These are phyloP conservation scores for Daldinia loculata DNA, from an alignment of 495 filamentous ascomycete genomes.

Conservation along the genomic window DNA sequence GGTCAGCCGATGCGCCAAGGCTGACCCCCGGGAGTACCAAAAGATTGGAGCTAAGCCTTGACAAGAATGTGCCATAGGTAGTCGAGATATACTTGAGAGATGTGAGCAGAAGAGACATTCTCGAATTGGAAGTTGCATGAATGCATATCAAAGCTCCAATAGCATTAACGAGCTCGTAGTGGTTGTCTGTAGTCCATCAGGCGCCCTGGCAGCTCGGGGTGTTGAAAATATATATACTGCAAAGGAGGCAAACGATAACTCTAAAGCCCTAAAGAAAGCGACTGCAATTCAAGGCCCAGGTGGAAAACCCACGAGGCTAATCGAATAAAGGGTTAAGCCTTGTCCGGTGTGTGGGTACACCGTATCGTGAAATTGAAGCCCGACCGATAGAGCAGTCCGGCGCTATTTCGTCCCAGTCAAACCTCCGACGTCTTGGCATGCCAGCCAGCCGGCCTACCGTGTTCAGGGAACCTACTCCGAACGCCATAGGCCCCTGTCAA, in stretches of 20 bases:
- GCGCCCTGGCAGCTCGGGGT: background rate
- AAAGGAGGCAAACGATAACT: background rate
- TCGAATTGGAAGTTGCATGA: conserved; percentile 34
- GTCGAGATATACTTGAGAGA: conserved; percentile 22
- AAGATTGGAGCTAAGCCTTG: conserved; percentile 39
- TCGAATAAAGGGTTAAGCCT: background rate
- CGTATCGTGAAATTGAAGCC: conserved; percentile 28
- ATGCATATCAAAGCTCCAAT: conserved; percentile 1
- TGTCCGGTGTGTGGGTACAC: background rate
- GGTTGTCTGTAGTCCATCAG: background rate
- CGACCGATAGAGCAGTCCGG: conserved; percentile 24
- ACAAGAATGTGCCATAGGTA: conserved; percentile 46
- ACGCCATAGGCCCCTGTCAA: conserved; percentile 35
- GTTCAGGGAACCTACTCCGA: conserved; percentile 29
- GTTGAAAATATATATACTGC: background rate
- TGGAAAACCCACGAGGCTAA: conserved; percentile 1
- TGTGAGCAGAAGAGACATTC: conserved; percentile 24
- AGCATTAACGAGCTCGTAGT: background rate
- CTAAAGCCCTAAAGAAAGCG: background rate
- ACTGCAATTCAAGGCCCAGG: background rate
- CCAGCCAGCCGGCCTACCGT: conserved; percentile 28
- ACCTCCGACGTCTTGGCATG: conserved; percentile 34
- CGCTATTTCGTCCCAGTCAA: conserved; percentile 32
- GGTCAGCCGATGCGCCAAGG: conserved; percentile 41
- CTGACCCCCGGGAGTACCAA: conserved; percentile 28